A percentile compares a stretch with the other conserved stretches of the same genome.
Evolutionary conservation across 345 rosid genomes (phyloP).

Genomic region (Turritis glabra): DNA sequence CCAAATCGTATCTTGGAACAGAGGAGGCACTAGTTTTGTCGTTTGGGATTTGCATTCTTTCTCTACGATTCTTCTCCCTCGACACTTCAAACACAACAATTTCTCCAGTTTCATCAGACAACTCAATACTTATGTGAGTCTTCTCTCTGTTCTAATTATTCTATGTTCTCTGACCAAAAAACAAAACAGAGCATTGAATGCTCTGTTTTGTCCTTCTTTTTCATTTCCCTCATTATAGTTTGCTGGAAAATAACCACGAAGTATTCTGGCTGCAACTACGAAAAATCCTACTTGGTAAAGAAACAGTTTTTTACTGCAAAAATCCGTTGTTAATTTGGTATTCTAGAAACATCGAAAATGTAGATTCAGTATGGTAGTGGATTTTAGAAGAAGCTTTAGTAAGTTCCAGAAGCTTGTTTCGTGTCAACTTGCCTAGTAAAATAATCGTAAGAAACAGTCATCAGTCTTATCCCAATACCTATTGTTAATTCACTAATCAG

Average conservation of each 20-base stretch:
- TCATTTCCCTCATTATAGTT: slow-evolving; percentile 28
- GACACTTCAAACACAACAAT: slow-evolving; percentile 56
- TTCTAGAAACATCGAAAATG: slow-evolving; percentile 35
- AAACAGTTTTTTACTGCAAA: background rate
- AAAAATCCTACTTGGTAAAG: slow-evolving; percentile 9
- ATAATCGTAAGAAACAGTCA: slow-evolving; percentile 17
- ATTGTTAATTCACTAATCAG: slow-evolving; percentile 20
- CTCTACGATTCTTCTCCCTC: slow-evolving; percentile 46
- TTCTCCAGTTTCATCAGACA: slow-evolving; percentile 63
- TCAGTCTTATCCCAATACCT: slow-evolving; percentile 6
- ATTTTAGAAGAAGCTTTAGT: slow-evolving; percentile 28
- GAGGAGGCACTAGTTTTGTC: slow-evolving; percentile 53
- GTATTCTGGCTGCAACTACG: slow-evolving; percentile 18
- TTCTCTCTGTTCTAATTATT: background rate
- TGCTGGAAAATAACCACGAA: background rate
- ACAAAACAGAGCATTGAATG: background rate
- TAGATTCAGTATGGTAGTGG: slow-evolving; percentile 23
- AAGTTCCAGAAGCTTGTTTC: slow-evolving; percentile 29
- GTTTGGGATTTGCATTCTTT: slow-evolving; percentile 54
- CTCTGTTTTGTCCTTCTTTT: background rate
- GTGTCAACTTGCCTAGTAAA: slow-evolving; percentile 20
- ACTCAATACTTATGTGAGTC: slow-evolving; percentile 59
- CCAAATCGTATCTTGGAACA: slow-evolving; percentile 78
- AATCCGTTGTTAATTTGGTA: background rate
- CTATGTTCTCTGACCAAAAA: background rate